Evolutionary conservation across 768 basidiomycete genomes (phyloP).

Genomic region (Tremella fuciformis): DNA sequence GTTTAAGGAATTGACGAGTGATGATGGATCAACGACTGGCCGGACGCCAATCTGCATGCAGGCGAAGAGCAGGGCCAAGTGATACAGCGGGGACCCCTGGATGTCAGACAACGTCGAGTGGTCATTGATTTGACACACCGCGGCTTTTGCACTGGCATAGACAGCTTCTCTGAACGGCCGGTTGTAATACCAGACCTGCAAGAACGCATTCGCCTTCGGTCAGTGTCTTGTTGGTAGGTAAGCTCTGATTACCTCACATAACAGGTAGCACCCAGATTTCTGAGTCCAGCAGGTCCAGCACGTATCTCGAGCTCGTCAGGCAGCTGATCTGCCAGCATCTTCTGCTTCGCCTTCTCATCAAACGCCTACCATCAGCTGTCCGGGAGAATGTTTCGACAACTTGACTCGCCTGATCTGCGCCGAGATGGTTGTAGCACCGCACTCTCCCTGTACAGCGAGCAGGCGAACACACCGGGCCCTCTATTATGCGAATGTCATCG

Average conservation of each 20-base stretch:
- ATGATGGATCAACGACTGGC: constrained; percentile 74
- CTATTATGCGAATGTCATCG: constrained; percentile 10
- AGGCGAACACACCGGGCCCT: constrained; percentile 16
- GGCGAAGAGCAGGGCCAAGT: constrained; percentile 61
- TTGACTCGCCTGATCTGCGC: constrained; percentile 76
- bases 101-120: too few species aligned
- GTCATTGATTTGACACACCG: constrained; percentile 57
- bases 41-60: constrained; percentile 73
- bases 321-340: constrained; percentile 53
- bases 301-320: constrained; percentile 9
- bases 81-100: constrained; percentile 57
- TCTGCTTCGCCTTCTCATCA: constrained; percentile 27
- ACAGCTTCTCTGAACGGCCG: constrained; percentile 75
- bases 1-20: constrained; percentile 78
- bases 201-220: constrained; percentile 74
- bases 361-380: constrained; percentile 13
- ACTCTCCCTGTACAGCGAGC: constrained; percentile 70
- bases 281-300: constrained; percentile 35
- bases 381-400: background rate
- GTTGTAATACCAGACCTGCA: constrained; percentile 94
- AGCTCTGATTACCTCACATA: constrained; percentile 55
- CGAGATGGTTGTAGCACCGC: constrained; percentile 81
- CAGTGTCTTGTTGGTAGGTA: background rate
- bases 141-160: constrained; percentile 66
- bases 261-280: constrained; percentile 91